phyloP scores from a whole-genome alignment of 2,329 filamentous ascomycete species.

The Fusarium subtropicale region DNA sequence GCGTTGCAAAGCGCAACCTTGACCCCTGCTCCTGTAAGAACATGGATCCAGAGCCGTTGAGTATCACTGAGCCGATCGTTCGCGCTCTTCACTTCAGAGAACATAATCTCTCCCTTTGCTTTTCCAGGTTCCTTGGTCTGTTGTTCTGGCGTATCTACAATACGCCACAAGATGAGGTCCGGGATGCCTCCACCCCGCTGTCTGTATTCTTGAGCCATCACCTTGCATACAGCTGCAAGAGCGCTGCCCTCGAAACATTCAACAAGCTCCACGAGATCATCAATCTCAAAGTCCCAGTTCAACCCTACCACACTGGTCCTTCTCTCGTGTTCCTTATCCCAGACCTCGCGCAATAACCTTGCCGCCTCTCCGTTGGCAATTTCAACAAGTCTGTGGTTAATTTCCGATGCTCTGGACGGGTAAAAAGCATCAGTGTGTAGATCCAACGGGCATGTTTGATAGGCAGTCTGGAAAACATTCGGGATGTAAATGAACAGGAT shows the following conservation, averaged over 20 bases:
- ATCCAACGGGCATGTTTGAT: conserved; percentile 93
- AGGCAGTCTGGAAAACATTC: conserved; percentile 96
- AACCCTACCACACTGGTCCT: conserved; percentile 91
- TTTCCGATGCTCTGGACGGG: conserved; percentile 84
- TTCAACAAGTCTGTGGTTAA: conserved; percentile 86
- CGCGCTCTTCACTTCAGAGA: conserved; percentile 82
- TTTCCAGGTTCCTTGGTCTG: conserved; percentile 47
- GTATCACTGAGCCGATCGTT: conserved; percentile 97
- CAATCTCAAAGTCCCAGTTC: conserved; percentile 86
- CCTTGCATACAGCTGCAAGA: conserved; percentile 86
- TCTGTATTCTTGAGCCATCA: conserved; percentile 94
- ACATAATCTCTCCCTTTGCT: conserved; percentile 73
- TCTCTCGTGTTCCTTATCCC: conserved; percentile 74
- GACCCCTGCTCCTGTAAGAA: conserved; percentile 85
- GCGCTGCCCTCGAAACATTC: conserved; percentile 82
- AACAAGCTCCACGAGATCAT: conserved; percentile 83
- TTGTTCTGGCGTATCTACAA: conserved; percentile 45
- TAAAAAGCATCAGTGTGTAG: conserved; percentile 95
- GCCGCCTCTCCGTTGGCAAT: conserved; percentile 85
- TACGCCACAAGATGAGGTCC: conserved; percentile 89
- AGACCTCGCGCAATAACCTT: conserved; percentile 73
- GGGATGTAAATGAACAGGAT: conserved; percentile 92
- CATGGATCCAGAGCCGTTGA: conserved; percentile 96
- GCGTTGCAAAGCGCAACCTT: conserved; percentile 83
- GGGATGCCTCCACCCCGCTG: conserved; percentile 89